Evolutionary conservation across 1,284 basidiomycete genomes (phyloP), one percentile per base, ranked within the genome.

Genomic region (Crucibulum cyathiforme): DNA sequence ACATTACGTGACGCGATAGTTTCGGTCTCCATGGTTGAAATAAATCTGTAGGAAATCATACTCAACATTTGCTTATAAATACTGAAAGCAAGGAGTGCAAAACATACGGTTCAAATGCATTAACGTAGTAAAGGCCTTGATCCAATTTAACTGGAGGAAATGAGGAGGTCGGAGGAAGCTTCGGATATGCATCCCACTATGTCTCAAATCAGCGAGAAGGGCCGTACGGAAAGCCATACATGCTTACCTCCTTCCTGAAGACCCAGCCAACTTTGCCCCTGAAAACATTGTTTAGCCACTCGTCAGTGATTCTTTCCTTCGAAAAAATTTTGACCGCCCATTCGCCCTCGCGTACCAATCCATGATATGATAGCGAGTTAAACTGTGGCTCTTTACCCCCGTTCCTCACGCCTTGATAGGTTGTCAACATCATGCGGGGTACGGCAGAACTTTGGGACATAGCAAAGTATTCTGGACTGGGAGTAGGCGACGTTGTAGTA

Each of bases 1-100:
- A 90, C 83, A 71, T 98, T 97, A 41, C 94, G 87, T 0, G 93
- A 87, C 0, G 93, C 84, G 43, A 98, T 77, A 0, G 93, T 96
- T 74, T 94, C 89, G 0, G 96, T 97, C 76, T 98, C 95, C 95
- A 98, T 96, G 8, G 91, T 92, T 12, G 89, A 91, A 50, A 93
- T 90, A 67, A 92, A 83, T 45, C 91, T 92, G 61, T 7, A 56
- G 8, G 45, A 49, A n/a, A 7, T 36, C 67, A 45, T 67, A 61
- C 41, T 47, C 53, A 53, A 15, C 39, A 52, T 34, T n/a, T 8
- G 60, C 54, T 13, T 43, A 15, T 31, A 46, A 49, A 62, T 58
- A 54, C 45, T 35, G 55, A 31, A 35, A 31, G 24, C 36, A 17
- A 10, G 54, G 56, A 31, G 41, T 36, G 46, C 35, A 61, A 65